Evolutionary conservation across 192 early-diverging fungal genomes (phyloP), one percentile per base, ranked within the genome.

Genomic region (Coemansia guatemalensis): DNA sequence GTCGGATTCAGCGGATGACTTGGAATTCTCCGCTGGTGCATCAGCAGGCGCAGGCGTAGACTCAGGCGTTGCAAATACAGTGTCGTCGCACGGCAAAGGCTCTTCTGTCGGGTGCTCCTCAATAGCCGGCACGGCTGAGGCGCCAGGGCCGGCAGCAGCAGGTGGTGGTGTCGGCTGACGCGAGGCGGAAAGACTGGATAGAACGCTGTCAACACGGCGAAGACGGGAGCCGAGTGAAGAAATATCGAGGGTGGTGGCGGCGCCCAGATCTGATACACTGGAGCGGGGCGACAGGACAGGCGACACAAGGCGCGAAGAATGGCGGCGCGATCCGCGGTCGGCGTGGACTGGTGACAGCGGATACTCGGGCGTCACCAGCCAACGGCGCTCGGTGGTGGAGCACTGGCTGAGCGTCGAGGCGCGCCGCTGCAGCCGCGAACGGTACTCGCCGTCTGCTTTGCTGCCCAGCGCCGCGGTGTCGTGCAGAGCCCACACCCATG

Each of bases 371-470:
- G 72, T 60, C 44, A 61, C 55, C 60, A 69, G 67, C 76, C 76
- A 79, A 56, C 67, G 76, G 26, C 76, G 67, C 67, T 79, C 76
- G 9, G 76, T 79, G 4, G 76, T 79, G 24, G 76, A 73, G 61
- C 76, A 79, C 67, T 79, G 76, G 60, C 76, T 79, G 32, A 79
- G 64, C 24, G 76, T 67, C 33, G 76, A 79, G 14, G 71, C 62
- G 17, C 76, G 67, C 5, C 71, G 56, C 55, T 62, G 67, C 54
- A 53, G 20, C 4, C 60, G 11, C 25, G 62, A 32, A 7, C 47
- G 25, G 26, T 48, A 60, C 17, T 1, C 58, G 53, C 21, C 59
- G 50, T 48, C 41, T 51, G n/a, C 58, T 18, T 41, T 32, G 33
- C 52, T 56, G 53, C 7, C n/a, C 47, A 33, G 48, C 60, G 26